A percentile compares a stretch with the other conserved stretches of the same genome.
Evolutionary conservation across 768 basidiomycete species (phyloP).

Genomic region (Pisolithus sp.): DNA sequence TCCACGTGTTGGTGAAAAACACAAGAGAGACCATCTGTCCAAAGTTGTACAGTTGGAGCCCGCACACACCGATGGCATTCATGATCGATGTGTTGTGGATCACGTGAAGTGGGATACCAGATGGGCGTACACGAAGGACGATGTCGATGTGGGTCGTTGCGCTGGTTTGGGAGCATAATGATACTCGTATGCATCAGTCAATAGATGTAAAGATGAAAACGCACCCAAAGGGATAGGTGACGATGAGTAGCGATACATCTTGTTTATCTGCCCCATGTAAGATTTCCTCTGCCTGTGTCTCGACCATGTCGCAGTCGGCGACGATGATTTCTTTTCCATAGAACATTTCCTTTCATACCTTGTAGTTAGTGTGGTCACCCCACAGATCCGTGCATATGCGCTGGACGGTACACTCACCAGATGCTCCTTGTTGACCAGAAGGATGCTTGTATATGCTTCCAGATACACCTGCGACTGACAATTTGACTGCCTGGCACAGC

Average conservation of each 20-base stretch:
- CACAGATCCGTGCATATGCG: not conserved
- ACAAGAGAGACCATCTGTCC: slow-evolving; percentile 94
- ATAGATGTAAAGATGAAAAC: not conserved
- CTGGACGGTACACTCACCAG: slow-evolving; percentile 55
- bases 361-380: not conserved
- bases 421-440: slow-evolving; percentile 84
- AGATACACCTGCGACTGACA: slow-evolving; percentile 83
- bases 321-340: slow-evolving; percentile 82
- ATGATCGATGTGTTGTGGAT: slow-evolving; percentile 98
- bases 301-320: slow-evolving; percentile 96
- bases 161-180: no score
- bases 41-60: slow-evolving; percentile 96
- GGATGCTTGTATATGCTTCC: slow-evolving; percentile 94
- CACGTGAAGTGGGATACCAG: slow-evolving; percentile 72
- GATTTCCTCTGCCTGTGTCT: slow-evolving; percentile 89
- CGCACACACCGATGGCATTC: slow-evolving; percentile 91
- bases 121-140: slow-evolving; percentile 77
- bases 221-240: slow-evolving; percentile 93
- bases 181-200: not conserved
- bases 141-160: slow-evolving; percentile 98
- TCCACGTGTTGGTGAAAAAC: slow-evolving; percentile 97
- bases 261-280: slow-evolving; percentile 69
- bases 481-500: slow-evolving; percentile 55
- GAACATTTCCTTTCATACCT: slow-evolving; percentile 70
- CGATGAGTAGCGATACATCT: slow-evolving; percentile 86